Evolutionary conservation across 2,329 filamentous ascomycete genomes (phyloP), one percentile per base, ranked within the genome.

Genomic region (Botrytis elliptica): DNA sequence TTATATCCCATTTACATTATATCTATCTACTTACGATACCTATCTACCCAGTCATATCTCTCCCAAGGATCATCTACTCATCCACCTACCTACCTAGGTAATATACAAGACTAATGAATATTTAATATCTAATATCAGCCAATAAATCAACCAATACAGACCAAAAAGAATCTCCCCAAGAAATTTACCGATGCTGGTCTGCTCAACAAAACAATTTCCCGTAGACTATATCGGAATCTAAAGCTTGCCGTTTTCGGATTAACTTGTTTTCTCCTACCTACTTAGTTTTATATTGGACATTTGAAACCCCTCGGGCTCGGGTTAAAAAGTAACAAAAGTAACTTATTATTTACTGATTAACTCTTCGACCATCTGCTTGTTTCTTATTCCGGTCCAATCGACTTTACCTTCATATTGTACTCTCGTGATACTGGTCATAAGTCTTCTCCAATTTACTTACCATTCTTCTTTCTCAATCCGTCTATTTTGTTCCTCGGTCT

Each of bases 381-480:
- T 44, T 38, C 38, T 29, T 12, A n/a, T 18, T 44, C 63, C 44
- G 18, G 3, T 42, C 71, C 71, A 69, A 49, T 72, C 22, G 71
- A 69, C 29, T 68, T 69, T 40, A 72, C 40, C 40, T 72, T 49
- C 52, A 38, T 69, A 38, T 69, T 49, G 22, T 29, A 16, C 63
- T 68, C 63, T 69, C 64, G 71, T 72, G 71, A 29, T 49, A 71
- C 44, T 38, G 60, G 46, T 6, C 55, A 60, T 36, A 74, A 29
- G 52, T 57, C 70, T 75, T 42, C 60, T 74, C 36, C 75, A 9
- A 9, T 55, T 40, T 55, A 68, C 46, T 68, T 29, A 49, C 46
- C 29, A 55, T 55, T 55, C n/a, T 29, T 29, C 46, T 4, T 4
- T 36, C 36, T 55, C 46, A 20, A 22, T 55, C 25, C 65, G 16